Percentiles rank a stretch among this genome's conserved stretches.
Evolutionary conservation across 768 basidiomycete genomes (phyloP).

Genomic region (Suillus decipiens): DNA sequence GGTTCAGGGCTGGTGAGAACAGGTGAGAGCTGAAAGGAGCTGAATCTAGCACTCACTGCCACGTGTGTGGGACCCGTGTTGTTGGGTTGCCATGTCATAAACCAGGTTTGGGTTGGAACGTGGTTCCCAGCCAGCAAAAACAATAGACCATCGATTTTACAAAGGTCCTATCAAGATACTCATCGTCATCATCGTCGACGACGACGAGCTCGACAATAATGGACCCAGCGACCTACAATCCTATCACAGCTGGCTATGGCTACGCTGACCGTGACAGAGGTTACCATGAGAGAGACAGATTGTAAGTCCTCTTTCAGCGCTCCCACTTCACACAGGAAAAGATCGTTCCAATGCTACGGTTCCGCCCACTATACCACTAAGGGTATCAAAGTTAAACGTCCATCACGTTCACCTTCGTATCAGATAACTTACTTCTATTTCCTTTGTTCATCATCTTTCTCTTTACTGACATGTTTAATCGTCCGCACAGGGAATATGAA

Average conservation of each 20-base stretch:
- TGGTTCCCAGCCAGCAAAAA: conserved; percentile 13
- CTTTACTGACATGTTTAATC: conserved; percentile 8
- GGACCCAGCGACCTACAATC: conserved; percentile 1
- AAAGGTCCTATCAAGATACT: conserved; percentile 10
- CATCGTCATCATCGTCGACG: conserved; percentile 7
- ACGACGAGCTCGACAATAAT: conserved; percentile 1
- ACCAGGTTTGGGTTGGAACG: conserved; percentile 9
- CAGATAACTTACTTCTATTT: conserved; percentile 16
- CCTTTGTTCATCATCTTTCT: background rate
- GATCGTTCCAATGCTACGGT: conserved; percentile 17
- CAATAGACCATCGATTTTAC: conserved; percentile 9
- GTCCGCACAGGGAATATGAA: conserved; percentile 70
- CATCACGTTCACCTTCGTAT: conserved; percentile 11
- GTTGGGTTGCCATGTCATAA: conserved; percentile 13
- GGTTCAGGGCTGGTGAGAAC: background rate
- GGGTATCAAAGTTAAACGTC: conserved; percentile 5
- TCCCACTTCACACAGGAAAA: conserved; percentile 18
- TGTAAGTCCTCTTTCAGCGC: conserved; percentile 31
- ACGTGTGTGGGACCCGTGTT: conserved; percentile 14
- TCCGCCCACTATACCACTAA: conserved; percentile 9
- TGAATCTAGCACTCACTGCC: conserved; percentile 3
- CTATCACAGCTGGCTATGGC: conserved; percentile 1
- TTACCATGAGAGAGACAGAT: conserved; percentile 36
- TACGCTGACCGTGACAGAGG: conserved; percentile 27
- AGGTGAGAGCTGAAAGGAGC: conserved; percentile 1